Evolutionary conservation across 306 rosid genomes (phyloP), one percentile per base, ranked within the genome.

Genomic region (Cicer cuneatum): DNA sequence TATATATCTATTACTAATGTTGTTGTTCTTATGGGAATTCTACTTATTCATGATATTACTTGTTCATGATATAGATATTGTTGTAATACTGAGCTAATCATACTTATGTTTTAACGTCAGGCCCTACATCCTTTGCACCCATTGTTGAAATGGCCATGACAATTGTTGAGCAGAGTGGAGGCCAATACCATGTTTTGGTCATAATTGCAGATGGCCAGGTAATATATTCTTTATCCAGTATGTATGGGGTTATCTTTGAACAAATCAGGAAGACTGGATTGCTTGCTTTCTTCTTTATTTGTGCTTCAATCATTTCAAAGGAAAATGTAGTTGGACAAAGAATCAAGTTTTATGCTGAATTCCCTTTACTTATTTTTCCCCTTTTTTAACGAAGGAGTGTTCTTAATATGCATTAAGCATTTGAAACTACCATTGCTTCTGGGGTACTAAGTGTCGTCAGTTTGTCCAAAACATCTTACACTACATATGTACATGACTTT

Each of bases 201-300:
- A 85, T 85, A 77, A 79, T 93, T 82, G 98, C 98, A 13, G 98
- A 93, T 83, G 98, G 98, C 78, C 98, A 93, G 97, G 98, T 93
- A 86, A 42, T 63, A 58, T 87, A 33, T 42, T 68, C 66, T 51
- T 69, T 49, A 66, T 79, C 54, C 46, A 46, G 6, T 13, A 6
- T 41, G 29, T 49, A 38, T 15, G 0, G 15, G 8, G 38, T 40
- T 72, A 5, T 73, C 29, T 64, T 76, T 33, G 42, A 72, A 46
- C 10, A 42, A 58, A 58, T 67, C 64, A 60, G 63, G 24, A 56
- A 56, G 33, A 46, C 9, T 59, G 43, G 12, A 61, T 14, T 14
- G 46, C 67, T 61, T 61, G 6, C 46, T 61, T 61, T 61, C 46
- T 61, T 43, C 35, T 54, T 54, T 45, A 60, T 60, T 35, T 37